Evolutionary conservation across 2,329 filamentous ascomycete species (phyloP).

Genomic region (Epichloe sp.): DNA sequence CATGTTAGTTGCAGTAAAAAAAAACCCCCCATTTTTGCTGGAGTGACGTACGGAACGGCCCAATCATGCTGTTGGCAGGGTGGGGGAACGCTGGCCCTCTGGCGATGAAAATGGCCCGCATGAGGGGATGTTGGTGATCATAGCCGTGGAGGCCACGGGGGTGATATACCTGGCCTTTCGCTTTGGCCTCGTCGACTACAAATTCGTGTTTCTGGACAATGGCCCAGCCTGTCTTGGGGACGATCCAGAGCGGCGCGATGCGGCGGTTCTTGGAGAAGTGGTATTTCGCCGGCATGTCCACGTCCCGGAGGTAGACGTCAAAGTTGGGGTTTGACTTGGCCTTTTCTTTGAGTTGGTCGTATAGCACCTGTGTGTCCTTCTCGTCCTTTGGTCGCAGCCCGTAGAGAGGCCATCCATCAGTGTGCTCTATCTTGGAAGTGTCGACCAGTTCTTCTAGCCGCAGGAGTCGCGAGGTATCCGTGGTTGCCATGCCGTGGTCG

Average conservation of each 20-base stretch:
- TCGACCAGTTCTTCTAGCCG: slow-evolving; percentile 87
- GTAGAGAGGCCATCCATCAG: slow-evolving; percentile 88
- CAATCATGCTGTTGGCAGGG: slow-evolving; percentile 62
- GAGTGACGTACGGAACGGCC: slow-evolving; percentile 61
- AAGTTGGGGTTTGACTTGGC: slow-evolving; percentile 53
- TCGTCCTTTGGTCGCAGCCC: slow-evolving; percentile 70
- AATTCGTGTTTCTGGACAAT: slow-evolving; percentile 74
- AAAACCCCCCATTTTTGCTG: neutral
- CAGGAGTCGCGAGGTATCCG: slow-evolving; percentile 63
- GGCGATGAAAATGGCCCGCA: slow-evolving; percentile 92
- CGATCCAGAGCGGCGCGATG: slow-evolving; percentile 89
- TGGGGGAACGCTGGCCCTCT: slow-evolving; percentile 87
- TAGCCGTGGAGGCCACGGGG: slow-evolving; percentile 87
- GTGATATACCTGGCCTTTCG: slow-evolving; percentile 54
- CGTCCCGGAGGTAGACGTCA: slow-evolving; percentile 75
- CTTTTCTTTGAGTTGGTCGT: slow-evolving; percentile 46
- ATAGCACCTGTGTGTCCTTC: slow-evolving; percentile 51
- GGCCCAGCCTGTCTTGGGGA: slow-evolving; percentile 86
- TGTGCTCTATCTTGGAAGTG: slow-evolving; percentile 61
- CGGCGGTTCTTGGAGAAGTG: slow-evolving; percentile 81
- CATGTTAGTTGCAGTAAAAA: slow-evolving; percentile 13
- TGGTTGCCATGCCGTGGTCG: slow-evolving; percentile 97
- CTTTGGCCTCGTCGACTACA: slow-evolving; percentile 51
- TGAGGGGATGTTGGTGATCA: slow-evolving; percentile 85
- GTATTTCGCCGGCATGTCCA: slow-evolving; percentile 83